Conservation (phyloP, 2,329 filamentous ascomycete genomes). For the Calycina herbarum region DNA sequence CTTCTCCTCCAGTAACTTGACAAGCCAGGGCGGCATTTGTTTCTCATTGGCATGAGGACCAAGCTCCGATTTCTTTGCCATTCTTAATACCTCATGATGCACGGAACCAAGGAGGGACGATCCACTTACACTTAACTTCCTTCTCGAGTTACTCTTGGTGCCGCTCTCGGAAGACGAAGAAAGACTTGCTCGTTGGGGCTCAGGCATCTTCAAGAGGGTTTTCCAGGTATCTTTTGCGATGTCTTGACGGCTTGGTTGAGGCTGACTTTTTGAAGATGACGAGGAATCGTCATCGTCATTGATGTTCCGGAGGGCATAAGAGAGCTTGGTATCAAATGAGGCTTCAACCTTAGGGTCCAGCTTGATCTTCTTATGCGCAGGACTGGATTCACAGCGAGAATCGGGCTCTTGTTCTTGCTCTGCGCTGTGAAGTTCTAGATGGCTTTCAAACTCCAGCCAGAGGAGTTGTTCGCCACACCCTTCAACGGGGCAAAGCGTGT, state of each 20-base stretch:
- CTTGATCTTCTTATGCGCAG: constrained; percentile 21
- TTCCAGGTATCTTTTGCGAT: constrained; percentile 35
- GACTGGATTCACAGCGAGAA: constrained; percentile 12
- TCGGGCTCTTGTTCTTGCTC: constrained; percentile 27
- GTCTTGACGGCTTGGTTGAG: constrained; percentile 24
- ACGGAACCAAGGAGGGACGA: constrained; percentile 9
- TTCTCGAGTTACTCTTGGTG: constrained; percentile 19
- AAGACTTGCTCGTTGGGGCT: constrained; percentile 16
- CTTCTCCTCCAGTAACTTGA: constrained; percentile 55
- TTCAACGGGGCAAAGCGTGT: constrained; percentile 54
- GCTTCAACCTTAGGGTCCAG: constrained; percentile 18
- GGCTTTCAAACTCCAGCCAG: constrained; percentile 53
- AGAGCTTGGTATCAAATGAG: constrained; percentile 31
- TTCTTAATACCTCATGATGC: constrained; percentile 24
- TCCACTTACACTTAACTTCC: constrained; percentile 39
- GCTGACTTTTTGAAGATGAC: constrained; percentile 4
- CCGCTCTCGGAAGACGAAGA: constrained; percentile 5
- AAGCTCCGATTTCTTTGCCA: constrained; percentile 54
- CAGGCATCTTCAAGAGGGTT: constrained; percentile 37
- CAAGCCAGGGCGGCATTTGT: constrained; percentile 71
- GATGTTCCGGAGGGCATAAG: constrained; percentile 30
- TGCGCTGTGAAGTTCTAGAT: constrained; percentile 56
- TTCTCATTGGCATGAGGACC: constrained; percentile 73
- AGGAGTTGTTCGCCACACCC: constrained; percentile 61
- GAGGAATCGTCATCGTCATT: constrained; percentile 19